A percentile compares a stretch with the other conserved stretches of the same genome.
Evolutionary conservation across 306 rosid species (phyloP).

Genomic region (Ammopiptanthus mongolicus): DNA sequence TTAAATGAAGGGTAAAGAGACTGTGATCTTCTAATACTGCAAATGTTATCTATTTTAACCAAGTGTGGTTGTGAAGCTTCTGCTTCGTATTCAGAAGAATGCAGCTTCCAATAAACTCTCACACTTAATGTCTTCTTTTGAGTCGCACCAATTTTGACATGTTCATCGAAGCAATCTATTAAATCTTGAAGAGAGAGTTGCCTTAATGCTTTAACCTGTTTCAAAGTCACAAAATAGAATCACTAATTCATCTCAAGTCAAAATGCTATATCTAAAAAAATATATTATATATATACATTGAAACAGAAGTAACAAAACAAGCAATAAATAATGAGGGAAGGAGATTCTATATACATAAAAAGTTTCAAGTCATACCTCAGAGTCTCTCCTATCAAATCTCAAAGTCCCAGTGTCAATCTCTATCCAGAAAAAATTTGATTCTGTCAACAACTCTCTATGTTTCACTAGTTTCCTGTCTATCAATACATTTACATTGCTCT

Average conservation of each 20-base stretch:
- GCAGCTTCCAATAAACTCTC: slow-evolving; percentile 74
- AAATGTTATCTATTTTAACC: slow-evolving; percentile 59
- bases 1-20: slow-evolving; percentile 86
- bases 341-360: background rate
- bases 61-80: slow-evolving; percentile 39
- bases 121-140: slow-evolving; percentile 62
- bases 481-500: slow-evolving; percentile 87
- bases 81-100: slow-evolving; percentile 50
- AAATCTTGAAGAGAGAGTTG: slow-evolving; percentile 62
- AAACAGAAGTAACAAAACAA: background rate
- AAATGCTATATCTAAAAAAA: background rate
- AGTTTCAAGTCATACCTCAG: slow-evolving; percentile 58
- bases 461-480: slow-evolving; percentile 88
- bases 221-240: slow-evolving; percentile 18
- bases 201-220: slow-evolving; percentile 78
- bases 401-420: slow-evolving; percentile 75
- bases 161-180: slow-evolving; percentile 68
- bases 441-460: slow-evolving; percentile 84
- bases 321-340: background rate
- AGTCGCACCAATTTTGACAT: slow-evolving; percentile 71
- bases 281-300: too few relatives aligned
- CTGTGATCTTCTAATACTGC: slow-evolving; percentile 68
- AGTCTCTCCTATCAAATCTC: slow-evolving; percentile 78
- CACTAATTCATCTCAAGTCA: background rate
- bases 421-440: slow-evolving; percentile 76